Evolutionary conservation across 208 protist species (phyloP).

Genomic region (Acanthamoeba rhysodes): DNA sequence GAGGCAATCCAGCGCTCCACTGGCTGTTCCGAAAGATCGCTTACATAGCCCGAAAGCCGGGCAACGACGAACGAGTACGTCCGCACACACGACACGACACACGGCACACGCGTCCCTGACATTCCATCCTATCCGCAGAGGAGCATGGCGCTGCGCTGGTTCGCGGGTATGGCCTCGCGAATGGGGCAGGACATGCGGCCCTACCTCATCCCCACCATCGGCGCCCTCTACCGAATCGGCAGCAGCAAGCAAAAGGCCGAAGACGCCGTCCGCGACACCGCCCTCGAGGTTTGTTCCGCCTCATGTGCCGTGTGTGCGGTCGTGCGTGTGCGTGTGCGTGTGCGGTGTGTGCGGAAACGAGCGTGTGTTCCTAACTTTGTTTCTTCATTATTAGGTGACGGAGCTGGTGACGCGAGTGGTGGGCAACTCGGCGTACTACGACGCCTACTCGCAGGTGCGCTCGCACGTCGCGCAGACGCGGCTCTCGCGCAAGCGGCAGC

Average conservation of each 20-base stretch:
- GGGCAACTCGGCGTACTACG: slow-evolving; percentile 63
- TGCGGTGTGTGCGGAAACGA: not conserved
- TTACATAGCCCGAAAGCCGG: slow-evolving; percentile 48
- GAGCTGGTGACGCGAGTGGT: slow-evolving; percentile 43
- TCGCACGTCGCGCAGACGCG: slow-evolving; percentile 29
- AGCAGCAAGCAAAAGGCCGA: slow-evolving; percentile 57
- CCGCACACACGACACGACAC: not conserved
- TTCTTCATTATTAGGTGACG: not conserved
- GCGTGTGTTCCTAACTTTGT: too few species aligned
- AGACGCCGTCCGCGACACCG: not conserved
- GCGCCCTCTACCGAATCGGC: slow-evolving; percentile 50
- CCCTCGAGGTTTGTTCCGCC: not conserved
- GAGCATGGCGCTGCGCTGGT: slow-evolving; percentile 47
- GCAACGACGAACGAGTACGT: slow-evolving; percentile 53
- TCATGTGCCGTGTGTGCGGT: not conserved
- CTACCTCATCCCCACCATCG: slow-evolving; percentile 54
- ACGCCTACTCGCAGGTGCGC: slow-evolving; percentile 59
- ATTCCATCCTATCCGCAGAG: not conserved
- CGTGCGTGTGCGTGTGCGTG: not conserved
- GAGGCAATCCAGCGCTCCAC: slow-evolving; percentile 37
- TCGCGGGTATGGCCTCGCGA: slow-evolving; percentile 44
- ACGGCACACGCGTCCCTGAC: not conserved
- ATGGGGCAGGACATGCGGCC: not conserved
- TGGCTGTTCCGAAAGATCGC: slow-evolving; percentile 65
- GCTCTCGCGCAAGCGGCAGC: slow-evolving; percentile 21